These are phyloP conservation scores for Talaromyces verruculosus DNA, from an alignment of 2,329 filamentous ascomycete genomes.

Conservation along the genomic window DNA sequence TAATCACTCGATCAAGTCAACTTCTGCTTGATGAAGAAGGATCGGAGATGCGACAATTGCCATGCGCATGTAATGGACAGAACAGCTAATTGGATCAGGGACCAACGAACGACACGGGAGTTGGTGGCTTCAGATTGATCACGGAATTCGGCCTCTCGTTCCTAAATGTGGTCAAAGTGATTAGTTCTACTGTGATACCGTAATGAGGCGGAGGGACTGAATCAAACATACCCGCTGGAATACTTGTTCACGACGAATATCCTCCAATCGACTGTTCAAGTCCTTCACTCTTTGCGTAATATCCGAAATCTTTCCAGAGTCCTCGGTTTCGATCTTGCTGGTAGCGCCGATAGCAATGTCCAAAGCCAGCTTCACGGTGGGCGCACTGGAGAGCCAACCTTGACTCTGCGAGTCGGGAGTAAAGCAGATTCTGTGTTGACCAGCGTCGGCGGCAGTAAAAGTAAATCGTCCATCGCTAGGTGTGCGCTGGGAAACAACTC, in stretches of 20 bases:
- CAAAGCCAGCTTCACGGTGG: slow-evolving; percentile 76
- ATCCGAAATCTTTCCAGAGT: slow-evolving; percentile 90
- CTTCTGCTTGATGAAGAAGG: slow-evolving; percentile 99
- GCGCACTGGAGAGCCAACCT: slow-evolving; percentile 69
- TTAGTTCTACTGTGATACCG: background rate
- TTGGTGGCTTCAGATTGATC: slow-evolving; percentile 97
- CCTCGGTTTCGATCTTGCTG: slow-evolving; percentile 85
- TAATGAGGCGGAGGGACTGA: background rate
- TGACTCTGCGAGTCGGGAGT: slow-evolving; percentile 71
- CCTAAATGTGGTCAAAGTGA: slow-evolving; percentile 54
- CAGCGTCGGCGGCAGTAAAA: slow-evolving; percentile 90
- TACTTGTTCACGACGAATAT: slow-evolving; percentile 90
- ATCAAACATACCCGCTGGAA: slow-evolving; percentile 74
- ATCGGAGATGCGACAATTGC: slow-evolving; percentile 92
- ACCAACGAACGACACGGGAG: slow-evolving; percentile 87
- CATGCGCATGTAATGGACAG: slow-evolving; percentile 88
- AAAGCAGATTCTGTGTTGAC: slow-evolving; percentile 95
- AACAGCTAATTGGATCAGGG: slow-evolving; percentile 81
- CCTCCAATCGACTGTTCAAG: slow-evolving; percentile 79
- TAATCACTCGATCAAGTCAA: slow-evolving; percentile 64
- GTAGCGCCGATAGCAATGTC: slow-evolving; percentile 95
- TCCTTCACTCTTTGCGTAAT: slow-evolving; percentile 86
- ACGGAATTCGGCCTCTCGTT: slow-evolving; percentile 95
- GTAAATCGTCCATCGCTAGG: slow-evolving; percentile 79
- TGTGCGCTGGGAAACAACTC: slow-evolving; percentile 85